These are phyloP conservation scores for Penicillium roqueforti DNA, from an alignment of 495 filamentous ascomycete species.

Conservation along the genomic window DNA sequence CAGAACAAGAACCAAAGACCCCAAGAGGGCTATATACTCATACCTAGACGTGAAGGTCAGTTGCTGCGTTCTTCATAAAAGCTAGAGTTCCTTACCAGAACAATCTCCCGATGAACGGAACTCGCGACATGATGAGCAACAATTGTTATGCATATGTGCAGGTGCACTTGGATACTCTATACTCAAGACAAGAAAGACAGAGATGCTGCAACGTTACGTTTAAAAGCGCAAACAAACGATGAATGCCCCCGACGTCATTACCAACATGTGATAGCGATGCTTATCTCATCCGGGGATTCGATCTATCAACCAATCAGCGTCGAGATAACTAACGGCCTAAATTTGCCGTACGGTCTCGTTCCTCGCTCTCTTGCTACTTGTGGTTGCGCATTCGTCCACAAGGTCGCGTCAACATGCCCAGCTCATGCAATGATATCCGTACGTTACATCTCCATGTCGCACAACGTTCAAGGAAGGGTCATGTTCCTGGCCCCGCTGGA, in stretches of 20 bases:
- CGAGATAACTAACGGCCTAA: conserved; percentile 15
- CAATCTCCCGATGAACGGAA: conserved; percentile 81
- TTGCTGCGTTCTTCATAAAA: background rate
- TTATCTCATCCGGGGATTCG: conserved; percentile 39
- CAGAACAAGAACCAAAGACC: conserved; percentile 74
- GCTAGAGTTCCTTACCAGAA: conserved; percentile 54
- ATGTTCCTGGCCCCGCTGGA: conserved; percentile 5
- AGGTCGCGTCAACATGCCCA: conserved; percentile 64
- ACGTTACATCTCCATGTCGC: conserved; percentile 30
- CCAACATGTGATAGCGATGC: conserved; percentile 31
- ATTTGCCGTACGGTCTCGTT: conserved; percentile 17
- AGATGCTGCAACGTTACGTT: conserved; percentile 2
- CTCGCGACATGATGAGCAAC: conserved; percentile 54
- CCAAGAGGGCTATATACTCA: conserved; percentile 83
- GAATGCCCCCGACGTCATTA: conserved; percentile 26
- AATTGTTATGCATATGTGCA: conserved; percentile 2
- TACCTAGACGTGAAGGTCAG: conserved; percentile 38
- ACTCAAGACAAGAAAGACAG: background rate
- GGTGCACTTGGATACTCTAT: background rate
- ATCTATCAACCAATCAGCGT: conserved; percentile 16
- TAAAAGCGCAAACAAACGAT: background rate
- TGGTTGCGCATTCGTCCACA: conserved; percentile 7
- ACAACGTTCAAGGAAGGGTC: background rate
- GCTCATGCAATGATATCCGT: conserved; percentile 96
- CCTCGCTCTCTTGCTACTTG: background rate